Evolutionary conservation across 805 yeast genomes (phyloP).

Genomic region (Starmerella khaoyaiensis): DNA sequence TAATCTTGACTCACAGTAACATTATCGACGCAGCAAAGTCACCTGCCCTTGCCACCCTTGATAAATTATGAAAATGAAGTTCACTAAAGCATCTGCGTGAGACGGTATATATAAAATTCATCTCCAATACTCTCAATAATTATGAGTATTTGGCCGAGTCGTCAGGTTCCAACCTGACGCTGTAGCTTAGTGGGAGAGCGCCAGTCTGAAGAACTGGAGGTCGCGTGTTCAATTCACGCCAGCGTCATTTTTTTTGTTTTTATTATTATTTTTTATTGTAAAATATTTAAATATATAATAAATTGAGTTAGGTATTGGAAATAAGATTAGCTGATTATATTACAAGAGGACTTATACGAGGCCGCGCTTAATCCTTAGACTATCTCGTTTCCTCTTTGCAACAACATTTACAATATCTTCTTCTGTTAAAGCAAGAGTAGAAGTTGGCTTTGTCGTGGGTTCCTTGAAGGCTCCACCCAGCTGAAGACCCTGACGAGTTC

Average conservation of each 20-base stretch:
- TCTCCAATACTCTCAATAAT: no score
- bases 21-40: no score
- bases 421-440: conserved; percentile 7
- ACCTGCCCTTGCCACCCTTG: no score
- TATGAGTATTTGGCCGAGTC: no score
- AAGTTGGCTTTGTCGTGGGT: conserved; percentile 3
- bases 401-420: conserved; percentile 32
- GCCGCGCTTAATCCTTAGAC: conserved; percentile 38
- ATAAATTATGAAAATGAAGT: no score
- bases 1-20: no score
- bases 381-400: conserved; percentile 41
- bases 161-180: conserved; percentile 23
- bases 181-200: conserved; percentile 41
- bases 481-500: conserved; percentile 3
- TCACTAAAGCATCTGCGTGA: no score
- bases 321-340: background rate
- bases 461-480: conserved; percentile 26
- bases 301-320: background rate
- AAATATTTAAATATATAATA: background rate
- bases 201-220: conserved; percentile 59
- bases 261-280: background rate
- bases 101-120: no score
- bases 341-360: conserved; percentile 8
- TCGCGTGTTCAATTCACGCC: conserved; percentile 80
- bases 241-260: conserved; percentile 27